Evolutionary conservation across 345 rosid genomes (phyloP).

Genomic region (Salix brachista): DNA sequence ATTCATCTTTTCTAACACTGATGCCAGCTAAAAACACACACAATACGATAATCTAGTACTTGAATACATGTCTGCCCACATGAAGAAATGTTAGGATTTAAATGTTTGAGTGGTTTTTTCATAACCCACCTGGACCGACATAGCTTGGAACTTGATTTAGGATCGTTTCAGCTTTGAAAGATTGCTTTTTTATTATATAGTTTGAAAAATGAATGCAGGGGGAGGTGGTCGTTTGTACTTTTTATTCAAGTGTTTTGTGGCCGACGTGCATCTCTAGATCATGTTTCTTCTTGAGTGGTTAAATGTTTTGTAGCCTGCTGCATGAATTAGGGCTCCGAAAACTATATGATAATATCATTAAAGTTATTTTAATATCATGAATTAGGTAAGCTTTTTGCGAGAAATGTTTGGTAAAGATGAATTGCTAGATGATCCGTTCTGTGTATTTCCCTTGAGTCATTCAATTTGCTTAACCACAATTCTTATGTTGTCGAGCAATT

Average conservation of each 20-base stretch:
- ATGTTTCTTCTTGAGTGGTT: not conserved
- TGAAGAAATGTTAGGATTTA: constrained; percentile 1
- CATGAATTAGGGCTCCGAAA: not conserved
- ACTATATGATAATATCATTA: not conserved
- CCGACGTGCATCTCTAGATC: not conserved
- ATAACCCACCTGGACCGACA: constrained; percentile 29
- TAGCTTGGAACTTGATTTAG: constrained; percentile 19
- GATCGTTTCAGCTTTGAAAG: not conserved
- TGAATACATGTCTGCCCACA: not conserved
- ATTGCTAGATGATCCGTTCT: not conserved
- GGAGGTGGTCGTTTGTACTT: not conserved
- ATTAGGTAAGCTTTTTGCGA: not conserved
- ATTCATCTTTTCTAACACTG: constrained; percentile 38
- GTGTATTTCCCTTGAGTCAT: not conserved
- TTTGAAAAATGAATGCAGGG: not conserved
- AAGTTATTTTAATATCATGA: not conserved
- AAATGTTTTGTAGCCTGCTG: not conserved
- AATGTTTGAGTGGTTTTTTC: constrained; percentile 8
- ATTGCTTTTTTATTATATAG: constrained; percentile 2
- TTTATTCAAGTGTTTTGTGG: not conserved
- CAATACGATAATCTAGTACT: constrained; percentile 8
- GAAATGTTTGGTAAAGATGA: not conserved
- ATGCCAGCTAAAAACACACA: constrained; percentile 42
- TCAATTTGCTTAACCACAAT: not conserved
- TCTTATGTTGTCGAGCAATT: not conserved